A percentile compares a stretch with the other conserved stretches of the same genome.
These are phyloP conservation scores for Ophiostoma sp. DNA, from an alignment of 2,329 filamentous ascomycete genomes.

Conservation along the genomic window DNA sequence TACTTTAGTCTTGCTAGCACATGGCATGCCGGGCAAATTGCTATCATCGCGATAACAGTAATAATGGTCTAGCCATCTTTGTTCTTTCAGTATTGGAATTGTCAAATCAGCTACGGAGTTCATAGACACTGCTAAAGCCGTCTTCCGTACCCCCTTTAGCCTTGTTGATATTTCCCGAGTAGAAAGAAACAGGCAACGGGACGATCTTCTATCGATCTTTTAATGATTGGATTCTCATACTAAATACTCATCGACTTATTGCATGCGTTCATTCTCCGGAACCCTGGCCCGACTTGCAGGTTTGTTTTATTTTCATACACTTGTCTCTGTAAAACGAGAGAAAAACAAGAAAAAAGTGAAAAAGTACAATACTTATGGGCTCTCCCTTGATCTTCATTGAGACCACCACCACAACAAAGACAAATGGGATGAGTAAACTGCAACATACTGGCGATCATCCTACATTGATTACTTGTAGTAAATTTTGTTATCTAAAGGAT, in stretches of 20 bases:
- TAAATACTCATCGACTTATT: neutral
- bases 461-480: neutral
- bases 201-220: neutral
- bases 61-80: neutral
- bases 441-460: neutral
- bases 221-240: neutral
- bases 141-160: neutral
- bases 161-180: neutral
- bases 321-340: neutral
- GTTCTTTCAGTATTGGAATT: neutral
- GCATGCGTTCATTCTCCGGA: neutral
- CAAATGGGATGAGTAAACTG: constrained; percentile 7
- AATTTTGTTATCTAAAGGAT: neutral
- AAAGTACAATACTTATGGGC: neutral
- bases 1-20: neutral
- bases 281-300: neutral
- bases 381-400: constrained; percentile 5
- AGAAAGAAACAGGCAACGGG: neutral
- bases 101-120: neutral
- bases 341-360: neutral
- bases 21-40: neutral
- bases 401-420: neutral
- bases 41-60: neutral
- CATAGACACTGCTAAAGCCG: constrained; percentile 3
- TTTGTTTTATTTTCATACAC: neutral